phyloP scores from a whole-genome alignment of 2,329 filamentous ascomycete genomes.

The Aspergillaceae sp. region DNA sequence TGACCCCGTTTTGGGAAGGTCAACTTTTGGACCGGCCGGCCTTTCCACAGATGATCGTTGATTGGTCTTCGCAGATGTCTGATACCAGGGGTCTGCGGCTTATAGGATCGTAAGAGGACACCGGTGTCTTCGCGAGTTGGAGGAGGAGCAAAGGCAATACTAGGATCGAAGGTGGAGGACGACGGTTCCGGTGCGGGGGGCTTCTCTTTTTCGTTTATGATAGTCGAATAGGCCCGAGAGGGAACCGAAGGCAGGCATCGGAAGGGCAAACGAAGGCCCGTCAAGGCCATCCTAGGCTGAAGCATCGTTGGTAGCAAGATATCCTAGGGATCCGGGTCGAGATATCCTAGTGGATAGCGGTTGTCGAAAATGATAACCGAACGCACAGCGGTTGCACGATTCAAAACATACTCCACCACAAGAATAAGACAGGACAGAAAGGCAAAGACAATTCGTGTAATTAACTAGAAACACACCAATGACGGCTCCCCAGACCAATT shows the following conservation, averaged over 20 bases:
- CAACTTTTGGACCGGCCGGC: constrained; percentile 68
- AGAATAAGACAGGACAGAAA: not conserved
- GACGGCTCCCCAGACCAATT: not conserved
- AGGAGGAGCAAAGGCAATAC: constrained; percentile 38
- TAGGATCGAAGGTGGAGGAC: constrained; percentile 29
- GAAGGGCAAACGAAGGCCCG: constrained; percentile 42
- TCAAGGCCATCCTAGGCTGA: constrained; percentile 55
- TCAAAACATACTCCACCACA: not conserved
- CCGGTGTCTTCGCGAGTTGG: constrained; percentile 34
- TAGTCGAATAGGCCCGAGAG: constrained; percentile 47
- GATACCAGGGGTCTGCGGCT: constrained; percentile 82
- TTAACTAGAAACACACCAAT: not conserved
- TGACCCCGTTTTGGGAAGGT: constrained; percentile 92
- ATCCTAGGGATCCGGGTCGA: not conserved
- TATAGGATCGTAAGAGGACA: constrained; percentile 69
- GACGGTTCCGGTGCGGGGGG: constrained; percentile 20
- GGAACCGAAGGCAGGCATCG: constrained; percentile 40
- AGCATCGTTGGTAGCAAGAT: constrained; percentile 44
- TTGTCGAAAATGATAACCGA: not conserved
- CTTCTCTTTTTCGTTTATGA: constrained; percentile 29
- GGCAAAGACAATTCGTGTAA: no score
- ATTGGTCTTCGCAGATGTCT: constrained; percentile 85
- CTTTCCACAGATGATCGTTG: constrained; percentile 97
- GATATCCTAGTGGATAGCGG: not conserved
- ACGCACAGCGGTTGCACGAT: no score